Evolutionary conservation across 1,139 yeast species (phyloP), one percentile per base, ranked within the genome.

Genomic region (Tardiomyces depauwii): DNA sequence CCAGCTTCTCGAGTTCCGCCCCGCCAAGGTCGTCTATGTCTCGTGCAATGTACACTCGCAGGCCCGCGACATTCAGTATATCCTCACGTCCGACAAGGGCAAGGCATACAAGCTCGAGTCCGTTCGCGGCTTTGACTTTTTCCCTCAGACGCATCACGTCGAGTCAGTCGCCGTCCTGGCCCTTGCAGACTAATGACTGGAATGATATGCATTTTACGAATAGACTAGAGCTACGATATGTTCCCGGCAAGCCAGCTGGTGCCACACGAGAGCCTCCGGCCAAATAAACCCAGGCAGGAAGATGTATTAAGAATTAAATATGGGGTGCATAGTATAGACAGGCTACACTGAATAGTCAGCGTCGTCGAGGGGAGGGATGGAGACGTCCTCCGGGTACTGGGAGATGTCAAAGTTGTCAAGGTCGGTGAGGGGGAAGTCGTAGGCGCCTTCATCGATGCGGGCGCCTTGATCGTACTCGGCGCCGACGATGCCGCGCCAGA

Each of bases 1-100:
- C 53, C 98, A 91, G 67, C 71, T 91, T 50, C 76, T 93, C 18
- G 84, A 73, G 18, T 91, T 84, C 66, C 72, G 76, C 53, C 97
- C 98, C 2, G 84, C 85, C 13, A 82, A 80, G 55, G 78, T 91
- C 47, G 95, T 91, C 19, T 91, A 91, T 66, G 86, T 91, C 46
- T 86, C 96, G 53, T 91, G 98, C 70, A 91, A 93, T 62, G 98
- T 91, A 44, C 97, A 91, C 65, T 87, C 96, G 11, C 98, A 91
- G 65, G 97, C 97, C 4, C 72, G 97, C 57, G 98, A 91, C 62
- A 66, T 91, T 43, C 93, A 87, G 54, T 88, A 82, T 72, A 82
- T 91, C 59, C 65, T 89, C 49, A 77, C 76, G 51, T 82, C 91
- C 3, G 73, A 67, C 27, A 48, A 50, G 39, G 57, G 57, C 21